Evolutionary conservation across 495 filamentous ascomycete genomes (phyloP), one percentile per base, ranked within the genome.

Genomic region (Penicillium canariense): DNA sequence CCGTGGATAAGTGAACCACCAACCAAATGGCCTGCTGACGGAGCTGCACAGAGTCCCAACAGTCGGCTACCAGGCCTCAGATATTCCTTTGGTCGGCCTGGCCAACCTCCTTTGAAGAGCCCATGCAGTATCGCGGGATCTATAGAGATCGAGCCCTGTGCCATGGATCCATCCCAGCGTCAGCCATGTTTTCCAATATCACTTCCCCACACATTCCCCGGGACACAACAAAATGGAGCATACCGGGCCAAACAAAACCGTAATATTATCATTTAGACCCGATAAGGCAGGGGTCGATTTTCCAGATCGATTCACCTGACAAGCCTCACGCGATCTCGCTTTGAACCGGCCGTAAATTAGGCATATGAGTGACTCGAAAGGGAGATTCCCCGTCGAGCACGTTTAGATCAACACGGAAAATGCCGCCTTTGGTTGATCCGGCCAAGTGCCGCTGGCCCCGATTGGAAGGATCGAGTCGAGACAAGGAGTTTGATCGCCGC

Each of bases 391-490:
- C 31, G 43, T 8, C 11, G n/a, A 34, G 31, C 52, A 48, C 26
- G 51, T 54, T 48, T 8, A n/a, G 52, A 54, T 54, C 44, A 35
- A 15, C 51, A 15, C 25, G 20, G 27, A n/a, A 12, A 18, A 48
- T 48, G 32, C 50, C 31, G n/a, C 22, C 11, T 20, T 23, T 18
- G 0, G 50, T 22, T 10, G 20, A 42, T 42, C 44, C 18, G 17
- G 26, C 22, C n/a, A 8, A 1, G 36, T 25, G n/a, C 34, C 11
- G 28, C 11, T 42, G 17, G 8, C 17, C 15, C 17, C 43, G 44
- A 48, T 48, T 42, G 27, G 43, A 31, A 20, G 3, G 10, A 34
- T 15, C 27, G 26, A 10, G 8, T 43, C 17, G 6, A 44, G 36
- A 26, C 36, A 46, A 28, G n/a, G 7, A 43, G 0, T 44, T 5